Evolutionary conservation across 352 stramenopile genomes (phyloP).

Genomic region (Globisporangium rhizosaccharum): DNA sequence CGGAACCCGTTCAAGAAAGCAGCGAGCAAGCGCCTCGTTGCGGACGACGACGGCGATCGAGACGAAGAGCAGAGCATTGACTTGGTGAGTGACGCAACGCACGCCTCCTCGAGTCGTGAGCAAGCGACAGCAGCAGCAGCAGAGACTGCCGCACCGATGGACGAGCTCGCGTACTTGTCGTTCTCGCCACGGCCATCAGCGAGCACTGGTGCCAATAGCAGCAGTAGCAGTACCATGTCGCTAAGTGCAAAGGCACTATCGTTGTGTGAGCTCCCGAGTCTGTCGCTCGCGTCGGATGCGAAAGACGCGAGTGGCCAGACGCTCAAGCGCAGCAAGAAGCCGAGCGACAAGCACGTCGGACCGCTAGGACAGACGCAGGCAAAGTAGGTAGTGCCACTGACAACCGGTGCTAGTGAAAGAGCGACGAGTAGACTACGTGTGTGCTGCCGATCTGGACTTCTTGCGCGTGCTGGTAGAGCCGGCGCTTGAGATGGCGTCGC

Average conservation of each 20-base stretch:
- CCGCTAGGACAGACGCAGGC: neutral
- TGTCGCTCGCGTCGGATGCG: constrained; percentile 3
- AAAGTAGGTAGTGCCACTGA: constrained; percentile 2
- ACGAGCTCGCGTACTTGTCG: constrained; percentile 9
- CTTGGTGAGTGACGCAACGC: neutral
- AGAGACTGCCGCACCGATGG: neutral
- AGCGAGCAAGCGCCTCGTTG: too few species aligned
- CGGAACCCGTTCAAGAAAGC: constrained; percentile 12
- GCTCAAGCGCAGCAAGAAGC: constrained; percentile 1
- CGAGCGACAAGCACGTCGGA: neutral
- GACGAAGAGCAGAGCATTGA: constrained; percentile 4
- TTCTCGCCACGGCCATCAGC: constrained; percentile 5
- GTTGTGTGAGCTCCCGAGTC: constrained; percentile 6
- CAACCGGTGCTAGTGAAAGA: constrained; percentile 30
- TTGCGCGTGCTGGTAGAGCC: constrained; percentile 46
- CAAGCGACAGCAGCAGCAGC: too few species aligned
- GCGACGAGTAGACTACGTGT: constrained; percentile 59
- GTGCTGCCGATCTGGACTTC: constrained; percentile 59
- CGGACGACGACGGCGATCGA: neutral
- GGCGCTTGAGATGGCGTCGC: constrained; percentile 38
- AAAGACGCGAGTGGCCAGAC: neutral
- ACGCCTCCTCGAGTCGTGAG: too few species aligned
- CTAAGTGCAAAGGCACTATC: neutral
- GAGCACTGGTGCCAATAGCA: neutral
- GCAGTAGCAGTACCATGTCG: neutral